Conservation (phyloP, 1,284 basidiomycete species). For the Trichosporon sp. region DNA sequence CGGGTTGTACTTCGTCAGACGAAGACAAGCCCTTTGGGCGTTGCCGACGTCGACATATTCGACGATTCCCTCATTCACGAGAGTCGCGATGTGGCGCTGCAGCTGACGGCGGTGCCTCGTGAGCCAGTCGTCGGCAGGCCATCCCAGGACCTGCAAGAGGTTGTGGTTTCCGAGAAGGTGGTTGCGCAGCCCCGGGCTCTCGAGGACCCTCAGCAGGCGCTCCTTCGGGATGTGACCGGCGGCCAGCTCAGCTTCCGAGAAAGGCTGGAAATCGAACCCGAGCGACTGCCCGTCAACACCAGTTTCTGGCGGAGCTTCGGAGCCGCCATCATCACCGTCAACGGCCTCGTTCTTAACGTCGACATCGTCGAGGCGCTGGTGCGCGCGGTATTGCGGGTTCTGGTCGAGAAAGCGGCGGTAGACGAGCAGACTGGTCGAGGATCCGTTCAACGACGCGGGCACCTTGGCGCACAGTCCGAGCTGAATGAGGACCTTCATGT, state of each 20-base stretch:
- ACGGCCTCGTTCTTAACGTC: slow-evolving; percentile 20
- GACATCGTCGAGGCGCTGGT: slow-evolving; percentile 15
- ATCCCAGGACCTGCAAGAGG: slow-evolving; percentile 23
- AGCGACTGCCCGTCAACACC: slow-evolving; percentile 11
- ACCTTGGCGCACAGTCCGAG: slow-evolving; percentile 41
- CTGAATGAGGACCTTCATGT: slow-evolving; percentile 35
- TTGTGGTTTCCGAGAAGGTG: slow-evolving; percentile 37
- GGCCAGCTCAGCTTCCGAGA: slow-evolving; percentile 36
- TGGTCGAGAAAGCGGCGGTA: slow-evolving; percentile 38
- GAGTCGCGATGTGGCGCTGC: slow-evolving; percentile 25
- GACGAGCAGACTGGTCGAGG: slow-evolving; percentile 37
- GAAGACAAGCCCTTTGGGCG: slow-evolving; percentile 28
- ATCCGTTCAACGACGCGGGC: slow-evolving; percentile 30
- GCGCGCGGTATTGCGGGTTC: slow-evolving; percentile 32
- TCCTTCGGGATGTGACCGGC: slow-evolving; percentile 37
- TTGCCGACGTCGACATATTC: slow-evolving; percentile 37
- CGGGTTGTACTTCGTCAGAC: slow-evolving; percentile 42
- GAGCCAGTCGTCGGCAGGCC: slow-evolving; percentile 16
- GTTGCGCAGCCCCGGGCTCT: slow-evolving; percentile 39
- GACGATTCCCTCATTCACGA: slow-evolving; percentile 31
- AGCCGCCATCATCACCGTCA: slow-evolving; percentile 14
- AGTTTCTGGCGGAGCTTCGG: slow-evolving; percentile 5
- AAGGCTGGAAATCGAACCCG: slow-evolving; percentile 30
- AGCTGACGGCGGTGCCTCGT: slow-evolving; percentile 31
- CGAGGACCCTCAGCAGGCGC: slow-evolving; percentile 36